Conservation (phyloP, 164 flowering plant genomes). For the Annona cherimola region DNA sequence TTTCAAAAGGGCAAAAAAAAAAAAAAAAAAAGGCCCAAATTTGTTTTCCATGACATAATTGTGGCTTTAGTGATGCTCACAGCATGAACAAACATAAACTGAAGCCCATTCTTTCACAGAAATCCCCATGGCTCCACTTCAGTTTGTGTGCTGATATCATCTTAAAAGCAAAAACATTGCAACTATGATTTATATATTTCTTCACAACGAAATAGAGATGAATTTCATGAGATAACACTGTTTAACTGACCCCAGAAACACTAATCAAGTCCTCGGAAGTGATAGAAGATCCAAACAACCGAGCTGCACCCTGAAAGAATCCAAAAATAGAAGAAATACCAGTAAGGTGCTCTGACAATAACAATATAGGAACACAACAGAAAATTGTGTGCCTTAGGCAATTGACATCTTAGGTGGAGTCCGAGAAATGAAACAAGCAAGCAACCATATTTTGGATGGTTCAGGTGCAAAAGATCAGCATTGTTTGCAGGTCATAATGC, state of each 20-base stretch:
- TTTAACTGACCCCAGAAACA: conserved; percentile 84
- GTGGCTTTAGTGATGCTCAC: not conserved
- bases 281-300: conserved; percentile 85
- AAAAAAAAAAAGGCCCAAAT: not conserved
- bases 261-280: conserved; percentile 71
- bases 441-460: not conserved
- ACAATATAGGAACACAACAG: conserved; percentile 2
- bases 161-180: not conserved
- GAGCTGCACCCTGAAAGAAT: conserved; percentile 79
- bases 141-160: not conserved
- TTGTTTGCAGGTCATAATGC: not conserved
- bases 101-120: not conserved
- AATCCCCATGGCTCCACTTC: not conserved
- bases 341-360: conserved; percentile 1
- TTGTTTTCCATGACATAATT: not conserved
- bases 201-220: not conserved
- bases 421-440: not conserved
- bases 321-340: conserved; percentile 6
- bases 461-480: not conserved
- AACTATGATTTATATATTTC: not conserved
- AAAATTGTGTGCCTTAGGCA: not conserved
- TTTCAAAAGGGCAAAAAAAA: not conserved
- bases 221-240: not conserved
- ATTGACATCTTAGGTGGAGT: not conserved
- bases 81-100: not conserved